Evolutionary conservation across 1,284 basidiomycete genomes (phyloP), one percentile per base, ranked within the genome.

Genomic region (Ganoderma meredithae): DNA sequence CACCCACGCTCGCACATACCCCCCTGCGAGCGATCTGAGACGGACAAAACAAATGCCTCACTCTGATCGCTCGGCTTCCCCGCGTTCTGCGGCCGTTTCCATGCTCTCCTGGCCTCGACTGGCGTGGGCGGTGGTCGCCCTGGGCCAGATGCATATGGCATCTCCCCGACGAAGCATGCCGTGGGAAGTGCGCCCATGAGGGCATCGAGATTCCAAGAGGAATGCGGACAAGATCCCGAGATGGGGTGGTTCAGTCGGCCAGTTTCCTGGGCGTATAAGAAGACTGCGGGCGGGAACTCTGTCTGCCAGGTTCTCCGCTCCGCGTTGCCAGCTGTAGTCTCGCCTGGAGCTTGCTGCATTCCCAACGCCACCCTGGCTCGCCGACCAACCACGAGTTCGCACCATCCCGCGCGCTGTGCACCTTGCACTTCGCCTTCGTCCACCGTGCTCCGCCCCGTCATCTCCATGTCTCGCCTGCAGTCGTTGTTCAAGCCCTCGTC

Each of bases 401-500:
- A 17, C n/a, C 39, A 41, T 22, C 33, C 59, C 10, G n/a, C 40
- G 40, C 25, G 59, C 59, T 27, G 27, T 43, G 13, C 13, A 17
- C n/a, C 58, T 9, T 60, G 58, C 58, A 41, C 39, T 25, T 60
- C 39, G 22, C 63, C 53, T 15, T 27, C 44, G 22, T 17, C 56
- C 43, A 55, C 43, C 39, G 33, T n/a, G 33, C 43, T 33, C 39
- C 59, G 33, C n/a, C 33, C 43, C 27, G 33, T 27, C 10, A 56
- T 27, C 27, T 43, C 55, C 15, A 68, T 70, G 69, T 59, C 61
- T 43, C 67, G 67, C 19, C 61, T 72, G 36, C 44, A 47, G 44
- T 70, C 71, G 9, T 59, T 72, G 41, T 69, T 72, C 67, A 72
- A 72, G 71, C 66, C 69, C 12, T 66, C 67, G 2, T 40, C 68